Percentiles rank a stretch among this genome's conserved stretches.
These are phyloP conservation scores for Fraxinus xanthoxyloides DNA, from an alignment of 305 asterid genomes.

Conservation along the genomic window DNA sequence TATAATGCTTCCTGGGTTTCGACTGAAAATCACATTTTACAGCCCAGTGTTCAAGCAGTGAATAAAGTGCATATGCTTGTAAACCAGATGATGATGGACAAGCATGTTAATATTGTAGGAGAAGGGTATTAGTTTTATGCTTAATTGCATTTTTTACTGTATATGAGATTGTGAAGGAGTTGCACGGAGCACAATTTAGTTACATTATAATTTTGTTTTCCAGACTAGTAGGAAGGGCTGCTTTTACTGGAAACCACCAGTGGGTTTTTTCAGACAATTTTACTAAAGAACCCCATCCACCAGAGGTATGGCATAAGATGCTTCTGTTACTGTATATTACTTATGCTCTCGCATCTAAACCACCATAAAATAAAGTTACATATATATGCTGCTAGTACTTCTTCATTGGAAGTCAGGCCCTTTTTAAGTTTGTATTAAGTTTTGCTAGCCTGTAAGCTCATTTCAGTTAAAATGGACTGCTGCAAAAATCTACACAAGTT, in stretches of 20 bases:
- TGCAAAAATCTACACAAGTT: background rate
- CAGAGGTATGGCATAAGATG: conserved; percentile 47
- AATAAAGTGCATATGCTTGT: conserved; percentile 50
- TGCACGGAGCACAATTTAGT: background rate
- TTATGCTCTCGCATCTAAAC: background rate
- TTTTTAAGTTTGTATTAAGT: conserved; percentile 6
- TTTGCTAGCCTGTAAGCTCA: conserved; percentile 5
- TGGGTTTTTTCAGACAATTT: conserved; percentile 55
- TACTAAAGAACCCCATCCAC: conserved; percentile 44
- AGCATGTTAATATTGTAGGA: conserved; percentile 58
- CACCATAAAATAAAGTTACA: background rate
- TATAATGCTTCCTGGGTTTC: conserved; percentile 35
- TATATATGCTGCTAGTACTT: background rate
- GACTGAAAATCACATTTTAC: conserved; percentile 30
- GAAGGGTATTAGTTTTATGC: conserved; percentile 51
- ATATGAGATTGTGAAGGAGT: background rate
- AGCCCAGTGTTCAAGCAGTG: conserved; percentile 29
- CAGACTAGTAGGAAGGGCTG: conserved; percentile 74
- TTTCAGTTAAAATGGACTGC: background rate
- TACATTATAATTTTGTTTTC: conserved; percentile 16
- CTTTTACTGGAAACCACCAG: conserved; percentile 63
- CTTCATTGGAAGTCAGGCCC: background rate
- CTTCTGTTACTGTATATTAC: background rate
- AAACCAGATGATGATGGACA: conserved; percentile 63
- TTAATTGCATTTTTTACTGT: conserved; percentile 1